Base-by-base conservation (phyloP, 805 yeast genomes). In the Wickerhamomyces tratensis region DNA sequence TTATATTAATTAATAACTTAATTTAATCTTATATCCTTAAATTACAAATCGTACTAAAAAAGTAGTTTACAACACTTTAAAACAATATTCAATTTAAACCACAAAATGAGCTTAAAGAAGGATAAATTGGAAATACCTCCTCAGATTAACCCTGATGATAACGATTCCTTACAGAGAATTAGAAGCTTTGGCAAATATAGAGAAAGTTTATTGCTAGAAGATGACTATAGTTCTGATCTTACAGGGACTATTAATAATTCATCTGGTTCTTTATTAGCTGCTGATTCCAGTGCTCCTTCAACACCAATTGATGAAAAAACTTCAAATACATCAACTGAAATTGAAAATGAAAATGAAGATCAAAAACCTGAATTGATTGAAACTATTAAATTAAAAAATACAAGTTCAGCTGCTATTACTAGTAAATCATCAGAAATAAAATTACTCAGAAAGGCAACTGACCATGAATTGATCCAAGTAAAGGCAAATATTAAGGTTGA, bases 381-480 rank as follows among this genome's bases (percentile, higher is more conserved):
- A 31, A 31, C 34, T 7, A 31, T 31, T 6, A 31, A 31, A 31
- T 11, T 11, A 31, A 11, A 11, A 12, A 12, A 7, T 12, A 12
- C n/a, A 11, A 31, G n/a, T 13, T 25, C 26, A 7, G n/a, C 27
- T 31, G n/a, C 35, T 25, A 25, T 14, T 7, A 9, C 35, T 8
- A 13, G 14, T 5, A 14, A 10, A 6, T 12, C 20, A 5, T 25
- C 40, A 12, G 25, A 31, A 15, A 8, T 38, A n/a, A 38, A 38
- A 20, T 20, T 25, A 20, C 12, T 33, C 10, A 33, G 41, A 37
- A 41, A 46, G 33, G 41, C 48, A 7, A 45, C 50, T 4, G 43
- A 53, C 33, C 49, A 44, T 30, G 51, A 54, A 25, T 39, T 50
- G n/a, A 46, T 44, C 31, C 50, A 49, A 33, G 25, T 54, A n/a